Evolutionary conservation across 192 early-diverging fungal species (phyloP).

Genomic region (Backusella parvicylindrica): DNA sequence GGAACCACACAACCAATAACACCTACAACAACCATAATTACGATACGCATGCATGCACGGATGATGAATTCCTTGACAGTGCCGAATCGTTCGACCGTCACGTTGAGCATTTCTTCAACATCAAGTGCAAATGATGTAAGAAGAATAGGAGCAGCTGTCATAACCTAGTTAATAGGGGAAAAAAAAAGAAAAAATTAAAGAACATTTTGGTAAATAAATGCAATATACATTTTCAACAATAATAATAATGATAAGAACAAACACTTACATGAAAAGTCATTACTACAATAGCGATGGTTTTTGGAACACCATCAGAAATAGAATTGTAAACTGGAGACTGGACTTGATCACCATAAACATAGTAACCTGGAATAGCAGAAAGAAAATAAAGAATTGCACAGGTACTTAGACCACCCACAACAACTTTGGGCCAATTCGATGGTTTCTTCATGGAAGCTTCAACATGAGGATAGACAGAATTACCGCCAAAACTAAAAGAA

Average conservation of each 20-base stretch:
- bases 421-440: constrained; percentile 62
- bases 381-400: constrained; percentile 69
- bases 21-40: constrained; percentile 50
- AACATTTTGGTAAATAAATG: no score
- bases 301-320: constrained; percentile 58
- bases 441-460: constrained; percentile 79
- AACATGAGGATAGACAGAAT: constrained; percentile 80
- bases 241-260: no score
- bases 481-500: constrained; percentile 74
- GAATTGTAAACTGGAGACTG: constrained; percentile 69
- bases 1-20: constrained; percentile 67
- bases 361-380: constrained; percentile 69
- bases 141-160: constrained; percentile 78
- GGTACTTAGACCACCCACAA: constrained; percentile 56
- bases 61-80: constrained; percentile 48
- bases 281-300: constrained; percentile 64
- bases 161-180: constrained; percentile 20
- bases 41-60: constrained; percentile 53
- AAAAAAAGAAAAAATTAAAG: not conserved
- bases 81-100: constrained; percentile 53
- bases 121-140: constrained; percentile 73
- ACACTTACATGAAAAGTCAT: constrained; percentile 65
- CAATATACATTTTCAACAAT: no score
- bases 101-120: constrained; percentile 63
- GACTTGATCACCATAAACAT: constrained; percentile 64